These are phyloP conservation scores for Phytophthora ramorum DNA, from an alignment of 352 stramenopile genomes.

Conservation along the genomic window DNA sequence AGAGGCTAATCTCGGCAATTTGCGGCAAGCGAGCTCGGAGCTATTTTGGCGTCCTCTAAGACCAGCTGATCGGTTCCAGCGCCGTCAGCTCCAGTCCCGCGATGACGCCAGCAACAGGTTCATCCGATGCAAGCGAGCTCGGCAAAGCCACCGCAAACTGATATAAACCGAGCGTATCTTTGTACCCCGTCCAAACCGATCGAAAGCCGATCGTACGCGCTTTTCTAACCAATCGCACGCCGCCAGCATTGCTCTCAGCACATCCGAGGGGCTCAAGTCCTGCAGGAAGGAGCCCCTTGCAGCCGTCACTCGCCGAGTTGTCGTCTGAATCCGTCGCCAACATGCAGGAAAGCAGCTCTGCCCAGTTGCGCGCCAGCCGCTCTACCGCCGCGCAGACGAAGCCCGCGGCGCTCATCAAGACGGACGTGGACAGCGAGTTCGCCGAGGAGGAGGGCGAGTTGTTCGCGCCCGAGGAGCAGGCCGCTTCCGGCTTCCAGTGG, in stretches of 20 bases:
- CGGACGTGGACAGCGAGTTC: constrained; percentile 30
- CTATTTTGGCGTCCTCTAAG: neutral
- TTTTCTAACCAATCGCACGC: constrained; percentile 8
- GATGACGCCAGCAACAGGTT: constrained; percentile 12
- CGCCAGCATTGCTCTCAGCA: constrained; percentile 3
- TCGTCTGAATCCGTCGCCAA: neutral
- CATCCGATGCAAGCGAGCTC: neutral
- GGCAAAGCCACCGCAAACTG: neutral
- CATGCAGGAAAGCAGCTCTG: constrained; percentile 6
- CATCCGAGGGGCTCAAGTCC: neutral
- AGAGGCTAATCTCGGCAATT: neutral
- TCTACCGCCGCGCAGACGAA: neutral
- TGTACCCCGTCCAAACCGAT: neutral
- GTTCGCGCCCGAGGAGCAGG: constrained; percentile 39
- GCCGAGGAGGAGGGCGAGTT: constrained; percentile 54
- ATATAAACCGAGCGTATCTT: neutral
- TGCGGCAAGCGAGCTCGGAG: too few relatives aligned
- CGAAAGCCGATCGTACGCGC: neutral
- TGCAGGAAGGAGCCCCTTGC: neutral
- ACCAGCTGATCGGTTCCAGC: too few relatives aligned
- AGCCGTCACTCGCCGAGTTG: constrained; percentile 29
- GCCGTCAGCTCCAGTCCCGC: neutral
- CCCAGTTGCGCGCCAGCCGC: constrained; percentile 8
- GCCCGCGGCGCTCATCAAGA: constrained; percentile 16
- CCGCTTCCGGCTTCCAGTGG: constrained; percentile 56